Evolutionary conservation across 371 early-diverging fungal genomes (phyloP).

Genomic region (Parasitella parasitica): DNA sequence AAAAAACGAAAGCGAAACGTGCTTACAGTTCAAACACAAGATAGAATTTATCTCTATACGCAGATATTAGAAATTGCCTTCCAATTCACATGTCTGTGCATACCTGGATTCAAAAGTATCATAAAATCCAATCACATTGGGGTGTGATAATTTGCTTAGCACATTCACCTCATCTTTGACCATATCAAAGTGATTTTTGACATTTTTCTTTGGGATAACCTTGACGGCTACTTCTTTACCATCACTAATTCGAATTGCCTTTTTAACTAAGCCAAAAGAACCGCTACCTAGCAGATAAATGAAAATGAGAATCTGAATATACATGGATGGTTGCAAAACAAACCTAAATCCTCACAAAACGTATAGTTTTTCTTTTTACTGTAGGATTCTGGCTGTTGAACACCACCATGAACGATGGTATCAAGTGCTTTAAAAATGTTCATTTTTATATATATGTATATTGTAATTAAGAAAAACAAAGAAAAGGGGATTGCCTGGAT

Average conservation of each 20-base stretch:
- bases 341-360: constrained; percentile 62
- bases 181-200: constrained; percentile 70
- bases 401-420: constrained; percentile 46
- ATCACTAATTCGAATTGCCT: constrained; percentile 58
- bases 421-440: constrained; percentile 35
- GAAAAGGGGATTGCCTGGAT: background rate
- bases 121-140: constrained; percentile 77
- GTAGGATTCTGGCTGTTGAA: constrained; percentile 65
- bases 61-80: background rate
- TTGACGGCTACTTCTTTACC: constrained; percentile 75
- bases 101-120: constrained; percentile 79
- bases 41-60: constrained; percentile 73
- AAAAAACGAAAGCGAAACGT: background rate
- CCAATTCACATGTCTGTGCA: background rate
- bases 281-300: constrained; percentile 53
- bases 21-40: constrained; percentile 85
- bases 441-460: constrained; percentile 20
- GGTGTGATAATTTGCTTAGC: constrained; percentile 69
- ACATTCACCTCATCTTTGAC: constrained; percentile 76
- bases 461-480: background rate
- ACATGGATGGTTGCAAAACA: no score
- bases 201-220: constrained; percentile 71
- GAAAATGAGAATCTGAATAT: no score
- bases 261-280: constrained; percentile 73
- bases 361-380: constrained; percentile 68